Percentiles rank a stretch among this genome's conserved stretches.
These are phyloP conservation scores for Xenoacremonium recifei DNA, from an alignment of 2,329 filamentous ascomycete species.

Conservation along the genomic window DNA sequence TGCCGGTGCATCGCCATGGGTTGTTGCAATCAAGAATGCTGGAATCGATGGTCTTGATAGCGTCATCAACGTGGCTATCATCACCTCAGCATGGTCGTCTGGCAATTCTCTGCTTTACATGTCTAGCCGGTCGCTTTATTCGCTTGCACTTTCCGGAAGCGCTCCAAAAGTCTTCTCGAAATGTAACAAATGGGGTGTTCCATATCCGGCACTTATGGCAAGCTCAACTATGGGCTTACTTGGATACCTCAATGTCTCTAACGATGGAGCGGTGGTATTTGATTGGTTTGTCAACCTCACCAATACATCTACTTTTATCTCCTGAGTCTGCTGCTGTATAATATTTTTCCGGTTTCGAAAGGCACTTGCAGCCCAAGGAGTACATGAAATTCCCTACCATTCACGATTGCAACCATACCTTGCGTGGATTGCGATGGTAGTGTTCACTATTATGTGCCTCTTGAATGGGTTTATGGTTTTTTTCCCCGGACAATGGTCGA, in stretches of 20 bases:
- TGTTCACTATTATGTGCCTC: conserved; percentile 7
- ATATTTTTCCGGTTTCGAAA: conserved; percentile 12
- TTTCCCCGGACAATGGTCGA: conserved; percentile 7
- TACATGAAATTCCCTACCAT: conserved; percentile 8
- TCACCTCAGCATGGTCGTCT: conserved; percentile 56
- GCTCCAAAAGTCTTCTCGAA: conserved; percentile 37
- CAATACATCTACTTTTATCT: conserved; percentile 10
- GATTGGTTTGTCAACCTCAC: conserved; percentile 15
- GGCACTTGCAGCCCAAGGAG: conserved; percentile 7
- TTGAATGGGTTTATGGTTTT: conserved; percentile 13
- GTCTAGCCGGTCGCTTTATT: conserved; percentile 44
- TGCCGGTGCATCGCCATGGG: conserved; percentile 49
- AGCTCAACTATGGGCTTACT: conserved; percentile 10
- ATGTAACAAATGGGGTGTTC: conserved; percentile 22
- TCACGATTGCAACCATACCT: conserved; percentile 8
- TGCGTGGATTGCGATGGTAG: conserved; percentile 5
- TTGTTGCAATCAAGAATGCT: conserved; percentile 48
- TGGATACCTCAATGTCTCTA: conserved; percentile 10
- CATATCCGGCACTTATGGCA: conserved; percentile 18
- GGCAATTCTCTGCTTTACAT: conserved; percentile 54
- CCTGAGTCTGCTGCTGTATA: conserved; percentile 13
- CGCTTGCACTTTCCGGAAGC: conserved; percentile 38
- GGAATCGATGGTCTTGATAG: conserved; percentile 42
- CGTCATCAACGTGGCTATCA: conserved; percentile 54
- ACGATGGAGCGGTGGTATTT: conserved; percentile 7